phyloP scores from a whole-genome alignment of 768 basidiomycete genomes.

The Lactifluus volemus region DNA sequence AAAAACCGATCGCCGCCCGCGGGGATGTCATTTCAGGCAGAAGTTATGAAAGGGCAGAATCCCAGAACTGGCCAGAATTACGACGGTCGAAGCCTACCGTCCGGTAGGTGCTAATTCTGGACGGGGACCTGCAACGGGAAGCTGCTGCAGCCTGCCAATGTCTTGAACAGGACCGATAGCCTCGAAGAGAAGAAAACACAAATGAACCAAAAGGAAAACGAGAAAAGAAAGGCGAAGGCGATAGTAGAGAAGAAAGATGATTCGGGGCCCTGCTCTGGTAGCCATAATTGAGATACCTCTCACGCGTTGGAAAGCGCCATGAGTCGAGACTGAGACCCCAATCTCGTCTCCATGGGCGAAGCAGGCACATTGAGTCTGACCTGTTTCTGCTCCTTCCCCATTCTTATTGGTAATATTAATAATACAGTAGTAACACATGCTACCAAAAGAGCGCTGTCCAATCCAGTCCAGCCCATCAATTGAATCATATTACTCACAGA shows the following conservation, averaged over 20 bases:
- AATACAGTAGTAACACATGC: background rate
- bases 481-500: background rate
- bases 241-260: background rate
- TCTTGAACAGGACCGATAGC: slow-evolving; percentile 3
- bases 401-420: background rate
- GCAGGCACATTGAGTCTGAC: background rate
- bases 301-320: background rate
- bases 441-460: no score
- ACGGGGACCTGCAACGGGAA: slow-evolving; percentile 1
- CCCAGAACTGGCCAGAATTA: background rate
- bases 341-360: background rate
- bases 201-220: background rate
- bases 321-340: background rate
- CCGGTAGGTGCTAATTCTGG: background rate
- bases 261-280: background rate
- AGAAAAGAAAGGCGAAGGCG: background rate
- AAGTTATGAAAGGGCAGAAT: background rate
- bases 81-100: background rate
- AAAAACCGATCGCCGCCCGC: background rate
- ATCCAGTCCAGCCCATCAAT: background rate
- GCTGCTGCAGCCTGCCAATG: slow-evolving; percentile 12
- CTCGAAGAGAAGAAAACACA: background rate
- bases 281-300: slow-evolving; percentile 1
- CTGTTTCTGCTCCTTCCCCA: background rate
- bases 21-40: background rate